Evolutionary conservation across 768 basidiomycete species (phyloP), one percentile per base, ranked within the genome.

Genomic region (Rhizopogon vinicolor): DNA sequence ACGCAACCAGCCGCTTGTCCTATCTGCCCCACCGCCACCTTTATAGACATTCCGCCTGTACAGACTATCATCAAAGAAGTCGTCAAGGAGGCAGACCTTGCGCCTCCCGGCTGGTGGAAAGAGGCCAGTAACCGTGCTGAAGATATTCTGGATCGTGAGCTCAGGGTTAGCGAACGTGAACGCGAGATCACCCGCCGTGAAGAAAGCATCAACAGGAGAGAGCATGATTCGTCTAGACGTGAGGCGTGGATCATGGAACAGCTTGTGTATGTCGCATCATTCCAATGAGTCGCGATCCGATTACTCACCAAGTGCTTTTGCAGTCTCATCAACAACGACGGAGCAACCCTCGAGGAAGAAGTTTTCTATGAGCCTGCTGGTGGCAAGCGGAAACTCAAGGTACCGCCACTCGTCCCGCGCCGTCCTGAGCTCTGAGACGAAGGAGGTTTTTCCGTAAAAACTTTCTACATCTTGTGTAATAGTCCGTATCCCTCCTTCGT

Each of bases 341-440:
- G 72, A 22, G 78, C 86, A 51, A 71, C 78, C 31, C 83, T 90
- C 35, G 89, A 92, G 67, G 90, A 92, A 67, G 90, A 92, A 67
- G 83, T 86, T 68, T 72, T 84, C 48, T 92, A 91, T 79, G 89
- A 90, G 70, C 84, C 84, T 33, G 74, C 79, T 60, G 75, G 71
- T 63, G 60, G 79, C 56, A 87, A 85, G 75, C 85, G 87, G 74
- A 91, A 86, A 85, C 75, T 83, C 84, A 92, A 92, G 90, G 90
- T 92, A 92, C 82, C 89, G 73, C 83, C 87, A 76, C 83, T 86
- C 77, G 76, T 77, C 77, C 83, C 83, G 78, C 88, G 88, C 82
- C 89, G 87, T 81, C 86, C 89, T 76, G 88, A 90, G 86, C 86
- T 91, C 81, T 91, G 86, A 91, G 90, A 90, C 89, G 90, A 91